Evolutionary conservation across 129 eudicot species (phyloP), one percentile per base, ranked within the genome.

Genomic region (Arctium minus): DNA sequence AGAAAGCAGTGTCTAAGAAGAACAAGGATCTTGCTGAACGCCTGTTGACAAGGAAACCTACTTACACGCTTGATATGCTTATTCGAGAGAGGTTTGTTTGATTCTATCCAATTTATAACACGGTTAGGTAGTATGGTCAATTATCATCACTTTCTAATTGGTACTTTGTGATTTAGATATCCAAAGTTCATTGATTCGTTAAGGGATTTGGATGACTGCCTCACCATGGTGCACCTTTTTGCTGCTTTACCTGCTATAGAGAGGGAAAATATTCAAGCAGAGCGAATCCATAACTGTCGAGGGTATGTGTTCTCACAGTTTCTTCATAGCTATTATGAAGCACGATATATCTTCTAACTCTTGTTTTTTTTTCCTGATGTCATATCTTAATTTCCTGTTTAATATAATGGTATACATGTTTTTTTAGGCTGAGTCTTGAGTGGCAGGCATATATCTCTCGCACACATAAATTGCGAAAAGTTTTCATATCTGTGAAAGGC

Each of bases 391-490:
- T n/a, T 27, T 36, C 38, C 3, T 8, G 6, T 6, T 13, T 2
- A 18, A 42, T 44, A 73, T 73, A 70, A 71, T 18, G 75, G 33
- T 37, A 27, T 80, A 1, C 53, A 7, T 75, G 48, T 68, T 74
- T 46, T 48, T 8, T 62, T 81, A 94, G 98, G 88, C 82, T 94
- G 90, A 89, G 98, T 75, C 98, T 92, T 71, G 98, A 94, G 81
- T 94, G 96, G 96, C 97, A 91, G 87, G 98, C 94, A 15, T 94
- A 89, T 80, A 86, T 94, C 11, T 86, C 97, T 15, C 97, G 98
- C 8, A 92, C 94, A 39, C 98, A 94, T 82, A 94, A 92, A 78
- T 79, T 94, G 70, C 73, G 97, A 70, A 92, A 94, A 81, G 91
- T 95, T 11, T 94, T 92, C 79, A 88, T 94, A 67, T 92, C 98